Conservation (phyloP, 129 eudicot species). For the Chrysanthemum makinoi region DNA sequence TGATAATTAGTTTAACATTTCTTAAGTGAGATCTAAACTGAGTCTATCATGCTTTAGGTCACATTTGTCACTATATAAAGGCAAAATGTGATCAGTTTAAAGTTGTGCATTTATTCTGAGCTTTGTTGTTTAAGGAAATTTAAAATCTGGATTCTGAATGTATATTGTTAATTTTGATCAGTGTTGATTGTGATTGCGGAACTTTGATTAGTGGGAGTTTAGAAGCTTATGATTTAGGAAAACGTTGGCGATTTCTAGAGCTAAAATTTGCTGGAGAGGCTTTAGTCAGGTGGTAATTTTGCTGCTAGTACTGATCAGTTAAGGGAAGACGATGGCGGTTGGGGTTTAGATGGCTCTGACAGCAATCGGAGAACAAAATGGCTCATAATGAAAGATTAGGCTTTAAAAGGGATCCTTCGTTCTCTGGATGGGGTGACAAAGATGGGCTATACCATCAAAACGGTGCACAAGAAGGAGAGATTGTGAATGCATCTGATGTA, state of each 20-base stretch:
- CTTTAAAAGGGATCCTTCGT: slow-evolving; percentile 52
- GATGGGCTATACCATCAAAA: slow-evolving; percentile 31
- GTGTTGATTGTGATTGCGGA: slow-evolving; percentile 18
- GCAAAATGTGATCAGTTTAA: not conserved
- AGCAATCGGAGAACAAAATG: slow-evolving; percentile 25
- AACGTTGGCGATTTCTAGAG: slow-evolving; percentile 10
- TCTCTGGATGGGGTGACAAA: slow-evolving; percentile 63
- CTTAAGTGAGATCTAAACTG: no score
- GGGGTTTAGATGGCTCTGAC: slow-evolving; percentile 31
- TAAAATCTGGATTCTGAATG: slow-evolving; percentile 7
- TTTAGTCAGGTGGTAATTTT: slow-evolving; percentile 20
- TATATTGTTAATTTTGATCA: slow-evolving; percentile 5
- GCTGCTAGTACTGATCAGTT: not conserved
- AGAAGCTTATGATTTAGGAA: slow-evolving; percentile 14
- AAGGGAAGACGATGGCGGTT: slow-evolving; percentile 1
- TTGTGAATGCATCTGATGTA: slow-evolving; percentile 16
- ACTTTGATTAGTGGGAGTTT: slow-evolving; percentile 27
- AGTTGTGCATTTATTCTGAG: slow-evolving; percentile 9
- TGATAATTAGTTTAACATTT: no score
- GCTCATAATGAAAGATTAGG: slow-evolving; percentile 24
- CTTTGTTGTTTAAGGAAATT: not conserved
- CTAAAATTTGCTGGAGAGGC: slow-evolving; percentile 9
- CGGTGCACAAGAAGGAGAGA: slow-evolving; percentile 19
- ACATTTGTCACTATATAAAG: slow-evolving; percentile 11
- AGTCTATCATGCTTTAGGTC: slow-evolving; percentile 1